These are phyloP conservation scores for Hyphopichia fennica DNA, from an alignment of 1,139 yeast species.

Conservation along the genomic window DNA sequence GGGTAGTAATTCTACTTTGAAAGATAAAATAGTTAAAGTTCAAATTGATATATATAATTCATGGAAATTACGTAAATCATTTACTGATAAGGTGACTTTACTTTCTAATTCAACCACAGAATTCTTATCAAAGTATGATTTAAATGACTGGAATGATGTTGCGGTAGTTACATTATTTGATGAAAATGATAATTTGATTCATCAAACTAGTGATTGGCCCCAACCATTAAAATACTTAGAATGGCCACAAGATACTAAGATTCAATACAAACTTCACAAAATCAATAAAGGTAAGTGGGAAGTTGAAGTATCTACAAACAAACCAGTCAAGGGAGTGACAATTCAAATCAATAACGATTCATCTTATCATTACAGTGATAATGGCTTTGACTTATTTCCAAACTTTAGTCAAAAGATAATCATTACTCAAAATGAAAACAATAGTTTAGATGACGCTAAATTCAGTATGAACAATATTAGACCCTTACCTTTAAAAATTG, in stretches of 20 bases:
- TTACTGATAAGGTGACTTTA: not conserved
- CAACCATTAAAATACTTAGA: conserved; percentile 50
- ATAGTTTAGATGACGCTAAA: too few relatives aligned
- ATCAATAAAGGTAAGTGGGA: conserved; percentile 10
- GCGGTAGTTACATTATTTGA: conserved; percentile 20
- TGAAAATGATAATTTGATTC: conserved; percentile 8
- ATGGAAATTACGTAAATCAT: not conserved
- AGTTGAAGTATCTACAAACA: conserved; percentile 22
- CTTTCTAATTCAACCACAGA: conserved; percentile 34
- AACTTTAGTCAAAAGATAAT: conserved; percentile 5
- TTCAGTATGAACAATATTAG: not conserved
- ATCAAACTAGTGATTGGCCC: conserved; percentile 47
- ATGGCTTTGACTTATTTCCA: conserved; percentile 47
- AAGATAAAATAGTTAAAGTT: not conserved
- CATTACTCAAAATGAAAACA: too few relatives aligned
- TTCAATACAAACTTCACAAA: conserved; percentile 6
- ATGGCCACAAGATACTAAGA: conserved; percentile 17
- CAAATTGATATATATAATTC: not conserved
- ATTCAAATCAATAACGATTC: conserved; percentile 16
- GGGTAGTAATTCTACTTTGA: conserved; percentile 32
- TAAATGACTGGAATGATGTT: conserved; percentile 7
- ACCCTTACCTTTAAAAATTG: not conserved
- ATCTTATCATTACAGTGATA: conserved; percentile 27
- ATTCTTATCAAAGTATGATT: conserved; percentile 11
- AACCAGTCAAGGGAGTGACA: conserved; percentile 44